Conservation (phyloP, 768 basidiomycete species). For the Amanita rimosa region DNA sequence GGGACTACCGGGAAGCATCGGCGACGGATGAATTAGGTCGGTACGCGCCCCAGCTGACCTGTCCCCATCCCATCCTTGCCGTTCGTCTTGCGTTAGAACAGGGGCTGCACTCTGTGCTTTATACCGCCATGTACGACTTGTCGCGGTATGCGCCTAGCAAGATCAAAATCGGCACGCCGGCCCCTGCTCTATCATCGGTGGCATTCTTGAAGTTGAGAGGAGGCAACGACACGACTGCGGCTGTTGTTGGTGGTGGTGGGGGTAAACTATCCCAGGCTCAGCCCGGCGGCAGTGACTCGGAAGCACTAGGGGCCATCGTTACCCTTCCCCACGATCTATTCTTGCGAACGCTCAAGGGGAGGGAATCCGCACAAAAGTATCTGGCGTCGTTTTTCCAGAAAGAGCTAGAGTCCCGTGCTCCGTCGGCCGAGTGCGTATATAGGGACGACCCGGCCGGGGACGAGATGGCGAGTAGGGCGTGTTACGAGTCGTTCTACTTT, state of each 20-base stretch:
- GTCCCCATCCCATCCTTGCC: constrained; percentile 58
- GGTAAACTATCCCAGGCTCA: no score
- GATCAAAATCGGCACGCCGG: constrained; percentile 43
- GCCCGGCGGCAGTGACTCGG: no score
- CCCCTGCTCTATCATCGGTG: constrained; percentile 7
- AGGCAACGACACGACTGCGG: not conserved
- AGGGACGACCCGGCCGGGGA: no score
- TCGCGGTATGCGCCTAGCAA: constrained; percentile 63
- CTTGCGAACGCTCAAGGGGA: constrained; percentile 41
- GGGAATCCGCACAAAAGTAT: constrained; percentile 53
- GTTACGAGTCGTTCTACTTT: constrained; percentile 65
- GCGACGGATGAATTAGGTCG: constrained; percentile 38
- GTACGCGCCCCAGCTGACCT: constrained; percentile 48
- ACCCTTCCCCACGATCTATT: constrained; percentile 26
- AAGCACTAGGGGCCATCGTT: not conserved
- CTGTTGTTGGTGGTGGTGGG: no score
- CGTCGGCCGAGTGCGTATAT: constrained; percentile 39
- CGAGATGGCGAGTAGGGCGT: constrained; percentile 27
- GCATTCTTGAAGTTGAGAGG: not conserved
- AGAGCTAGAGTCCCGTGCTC: constrained; percentile 38
- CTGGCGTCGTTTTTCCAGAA: constrained; percentile 48
- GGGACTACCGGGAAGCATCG: constrained; percentile 55
- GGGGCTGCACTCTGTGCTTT: constrained; percentile 43
- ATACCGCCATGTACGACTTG: constrained; percentile 65
- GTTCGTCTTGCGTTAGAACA: constrained; percentile 64